These are phyloP conservation scores for Closterium sp. DNA, from an alignment of 139 green algal species.

Conservation along the genomic window DNA sequence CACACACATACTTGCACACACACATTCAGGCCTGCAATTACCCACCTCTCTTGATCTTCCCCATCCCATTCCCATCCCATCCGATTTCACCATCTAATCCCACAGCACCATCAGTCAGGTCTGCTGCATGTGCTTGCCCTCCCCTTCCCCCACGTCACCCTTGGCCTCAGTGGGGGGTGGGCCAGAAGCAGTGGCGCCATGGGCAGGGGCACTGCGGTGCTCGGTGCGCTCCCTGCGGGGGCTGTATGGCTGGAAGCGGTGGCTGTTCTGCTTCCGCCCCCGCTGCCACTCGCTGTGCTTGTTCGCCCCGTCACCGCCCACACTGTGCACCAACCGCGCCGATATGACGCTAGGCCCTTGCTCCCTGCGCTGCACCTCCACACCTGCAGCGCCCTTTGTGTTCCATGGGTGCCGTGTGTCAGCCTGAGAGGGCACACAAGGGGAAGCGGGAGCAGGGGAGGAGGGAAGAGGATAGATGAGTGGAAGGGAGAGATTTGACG, in stretches of 20 bases:
- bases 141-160: background rate
- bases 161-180: background rate
- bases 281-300: background rate
- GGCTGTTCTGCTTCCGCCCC: background rate
- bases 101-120: too few species aligned
- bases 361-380: background rate
- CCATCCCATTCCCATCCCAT: too few species aligned
- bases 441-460: too few species aligned
- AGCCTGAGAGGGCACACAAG: background rate
- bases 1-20: too few species aligned
- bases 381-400: background rate
- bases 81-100: too few species aligned
- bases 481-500: background rate
- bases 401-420: background rate
- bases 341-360: background rate
- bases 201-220: background rate
- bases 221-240: background rate
- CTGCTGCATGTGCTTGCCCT: too few species aligned
- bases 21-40: too few species aligned
- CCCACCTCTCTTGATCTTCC: too few species aligned
- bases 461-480: background rate
- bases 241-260: background rate
- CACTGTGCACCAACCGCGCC: background rate
- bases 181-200: background rate
- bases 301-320: background rate